These are phyloP conservation scores for Talinum fruticosum DNA, from an alignment of 148 eudicot genomes.

Conservation along the genomic window DNA sequence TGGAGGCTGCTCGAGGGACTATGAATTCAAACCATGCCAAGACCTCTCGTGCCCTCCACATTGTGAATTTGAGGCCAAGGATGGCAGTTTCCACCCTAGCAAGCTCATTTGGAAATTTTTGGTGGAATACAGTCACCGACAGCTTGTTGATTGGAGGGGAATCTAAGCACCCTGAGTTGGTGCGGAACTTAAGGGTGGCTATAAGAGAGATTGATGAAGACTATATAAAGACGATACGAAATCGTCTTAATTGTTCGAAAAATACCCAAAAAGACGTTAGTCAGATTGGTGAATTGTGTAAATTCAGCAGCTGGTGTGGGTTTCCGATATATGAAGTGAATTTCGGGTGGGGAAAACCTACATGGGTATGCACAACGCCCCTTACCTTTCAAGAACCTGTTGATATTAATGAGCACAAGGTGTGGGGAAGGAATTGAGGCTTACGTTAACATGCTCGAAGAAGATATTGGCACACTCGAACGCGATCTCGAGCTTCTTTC, in stretches of 20 bases:
- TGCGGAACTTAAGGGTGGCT: neutral
- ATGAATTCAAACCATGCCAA: neutral
- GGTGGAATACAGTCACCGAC: neutral
- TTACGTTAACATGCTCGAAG: neutral
- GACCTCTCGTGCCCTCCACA: neutral
- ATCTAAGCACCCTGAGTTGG: neutral
- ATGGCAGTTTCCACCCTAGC: conserved; percentile 1
- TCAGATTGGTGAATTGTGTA: neutral
- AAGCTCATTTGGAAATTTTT: conserved; percentile 11
- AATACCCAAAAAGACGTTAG: neutral
- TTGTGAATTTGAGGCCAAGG: conserved; percentile 18
- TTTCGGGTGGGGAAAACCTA: conserved; percentile 37
- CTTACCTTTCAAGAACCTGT: neutral
- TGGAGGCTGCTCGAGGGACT: neutral
- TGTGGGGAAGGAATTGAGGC: conserved; percentile 16
- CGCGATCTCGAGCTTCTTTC: neutral
- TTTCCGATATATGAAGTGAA: conserved; percentile 28
- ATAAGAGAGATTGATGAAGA: neutral
- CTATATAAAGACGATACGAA: neutral
- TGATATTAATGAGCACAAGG: conserved; percentile 4
- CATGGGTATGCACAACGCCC: conserved; percentile 11
- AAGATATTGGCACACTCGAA: neutral
- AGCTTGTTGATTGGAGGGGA: neutral
- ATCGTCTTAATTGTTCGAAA: neutral
- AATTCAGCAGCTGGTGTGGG: conserved; percentile 20